A percentile compares a stretch with the other conserved stretches of the same genome.
These are phyloP conservation scores for Saposhnikovia divaricata DNA, from an alignment of 129 eudicot genomes.

Conservation along the genomic window DNA sequence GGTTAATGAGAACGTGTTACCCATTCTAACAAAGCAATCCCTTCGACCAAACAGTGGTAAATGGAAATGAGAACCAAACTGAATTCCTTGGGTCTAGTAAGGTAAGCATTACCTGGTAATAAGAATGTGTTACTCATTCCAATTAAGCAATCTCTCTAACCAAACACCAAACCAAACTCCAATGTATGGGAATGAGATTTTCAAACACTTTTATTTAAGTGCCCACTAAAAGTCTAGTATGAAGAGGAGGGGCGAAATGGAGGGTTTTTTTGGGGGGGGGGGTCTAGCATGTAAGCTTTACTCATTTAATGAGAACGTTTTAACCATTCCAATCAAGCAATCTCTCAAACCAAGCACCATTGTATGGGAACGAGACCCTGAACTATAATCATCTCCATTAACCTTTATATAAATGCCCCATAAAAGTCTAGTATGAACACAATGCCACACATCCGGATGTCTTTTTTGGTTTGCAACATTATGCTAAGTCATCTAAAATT, in stretches of 20 bases:
- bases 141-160: background rate
- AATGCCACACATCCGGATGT: background rate
- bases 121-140: background rate
- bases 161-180: background rate
- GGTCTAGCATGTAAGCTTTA: background rate
- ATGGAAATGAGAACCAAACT: background rate
- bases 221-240: background rate
- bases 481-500: background rate
- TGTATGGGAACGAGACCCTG: background rate
- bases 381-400: background rate
- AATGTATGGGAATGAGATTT: background rate
- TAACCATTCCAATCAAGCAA: background rate
- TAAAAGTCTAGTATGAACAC: background rate
- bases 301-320: background rate
- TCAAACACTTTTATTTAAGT: background rate
- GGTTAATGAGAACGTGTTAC: background rate
- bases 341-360: background rate
- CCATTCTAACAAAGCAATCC: background rate
- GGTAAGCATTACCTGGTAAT: background rate
- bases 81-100: background rate
- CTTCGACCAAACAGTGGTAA: background rate
- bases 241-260: no score
- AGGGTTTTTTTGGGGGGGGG: no score
- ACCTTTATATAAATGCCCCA: background rate
- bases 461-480: background rate